These are phyloP conservation scores for Cyclotella baltica DNA, from an alignment of 108 stramenopile genomes.

Conservation along the genomic window DNA sequence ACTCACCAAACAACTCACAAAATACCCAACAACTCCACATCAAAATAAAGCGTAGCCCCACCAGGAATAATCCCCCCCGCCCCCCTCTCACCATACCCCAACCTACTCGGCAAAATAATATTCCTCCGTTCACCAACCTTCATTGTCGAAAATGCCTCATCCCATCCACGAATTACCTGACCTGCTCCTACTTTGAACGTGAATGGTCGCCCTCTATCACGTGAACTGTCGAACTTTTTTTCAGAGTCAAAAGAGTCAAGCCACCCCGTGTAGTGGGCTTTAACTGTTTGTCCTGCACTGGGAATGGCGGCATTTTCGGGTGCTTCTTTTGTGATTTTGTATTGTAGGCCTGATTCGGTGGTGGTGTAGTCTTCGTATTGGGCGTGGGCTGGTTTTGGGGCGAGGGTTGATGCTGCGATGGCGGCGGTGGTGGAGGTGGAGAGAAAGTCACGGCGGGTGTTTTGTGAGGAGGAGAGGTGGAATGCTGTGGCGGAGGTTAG, in stretches of 20 bases:
- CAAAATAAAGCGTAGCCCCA: conserved; percentile 93
- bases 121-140: conserved; percentile 91
- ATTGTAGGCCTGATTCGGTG: conserved; percentile 91
- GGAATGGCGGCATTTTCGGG: conserved; percentile 80
- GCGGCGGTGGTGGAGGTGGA: conserved; percentile 40
- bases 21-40: conserved; percentile 88
- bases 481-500: conserved; percentile 30
- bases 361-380: conserved; percentile 65
- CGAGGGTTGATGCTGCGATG: conserved; percentile 19
- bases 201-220: conserved; percentile 94
- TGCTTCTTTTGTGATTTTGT: conserved; percentile 87
- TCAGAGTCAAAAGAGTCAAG: conserved; percentile 88
- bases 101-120: conserved; percentile 84
- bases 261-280: conserved; percentile 98
- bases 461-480: conserved; percentile 9
- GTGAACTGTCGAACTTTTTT: conserved; percentile 93
- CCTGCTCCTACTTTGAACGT: conserved; percentile 91
- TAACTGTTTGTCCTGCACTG: conserved; percentile 81
- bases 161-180: conserved; percentile 94
- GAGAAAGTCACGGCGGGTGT: conserved; percentile 65
- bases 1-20: conserved; percentile 46
- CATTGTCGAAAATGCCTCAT: conserved; percentile 88
- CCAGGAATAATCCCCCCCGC: conserved; percentile 93
- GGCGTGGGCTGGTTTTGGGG: conserved; percentile 43
- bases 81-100: conserved; percentile 93